phyloP scores from a whole-genome alignment of 129 eudicot genomes.

The Dittrichia graveolens region DNA sequence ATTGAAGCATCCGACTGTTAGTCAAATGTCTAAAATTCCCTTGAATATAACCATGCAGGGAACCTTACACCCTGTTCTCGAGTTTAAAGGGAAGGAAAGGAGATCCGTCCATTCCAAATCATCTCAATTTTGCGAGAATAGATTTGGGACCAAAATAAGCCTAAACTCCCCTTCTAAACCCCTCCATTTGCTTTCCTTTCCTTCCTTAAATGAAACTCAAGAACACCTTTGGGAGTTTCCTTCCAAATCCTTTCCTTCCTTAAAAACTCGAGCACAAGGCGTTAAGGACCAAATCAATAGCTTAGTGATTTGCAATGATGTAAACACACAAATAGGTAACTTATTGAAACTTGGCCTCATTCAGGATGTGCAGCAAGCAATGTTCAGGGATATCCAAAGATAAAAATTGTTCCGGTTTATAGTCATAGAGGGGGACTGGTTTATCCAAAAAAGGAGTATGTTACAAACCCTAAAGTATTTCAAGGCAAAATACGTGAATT shows the following conservation, averaged over 20 bases:
- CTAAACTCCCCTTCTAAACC: too few relatives aligned
- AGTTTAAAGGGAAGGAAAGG: too few relatives aligned
- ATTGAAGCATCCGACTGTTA: background rate
- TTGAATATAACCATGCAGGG: background rate
- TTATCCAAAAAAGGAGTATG: background rate
- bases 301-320: background rate
- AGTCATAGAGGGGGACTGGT: background rate
- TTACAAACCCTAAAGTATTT: constrained; percentile 22
- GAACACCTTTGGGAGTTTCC: too few relatives aligned
- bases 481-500: background rate
- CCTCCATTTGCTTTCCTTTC: too few relatives aligned
- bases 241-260: too few relatives aligned
- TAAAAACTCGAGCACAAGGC: too few relatives aligned
- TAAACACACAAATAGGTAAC: constrained; percentile 2
- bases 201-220: too few relatives aligned
- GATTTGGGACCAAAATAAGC: too few relatives aligned
- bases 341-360: background rate
- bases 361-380: background rate
- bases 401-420: background rate
- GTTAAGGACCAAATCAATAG: background rate
- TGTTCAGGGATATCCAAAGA: background rate
- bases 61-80: background rate
- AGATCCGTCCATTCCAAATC: too few relatives aligned
- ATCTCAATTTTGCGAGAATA: too few relatives aligned
- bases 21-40: constrained; percentile 8